phyloP scores from a whole-genome alignment of 495 filamentous ascomycete genomes.

The Penicillium egyptiacum region DNA sequence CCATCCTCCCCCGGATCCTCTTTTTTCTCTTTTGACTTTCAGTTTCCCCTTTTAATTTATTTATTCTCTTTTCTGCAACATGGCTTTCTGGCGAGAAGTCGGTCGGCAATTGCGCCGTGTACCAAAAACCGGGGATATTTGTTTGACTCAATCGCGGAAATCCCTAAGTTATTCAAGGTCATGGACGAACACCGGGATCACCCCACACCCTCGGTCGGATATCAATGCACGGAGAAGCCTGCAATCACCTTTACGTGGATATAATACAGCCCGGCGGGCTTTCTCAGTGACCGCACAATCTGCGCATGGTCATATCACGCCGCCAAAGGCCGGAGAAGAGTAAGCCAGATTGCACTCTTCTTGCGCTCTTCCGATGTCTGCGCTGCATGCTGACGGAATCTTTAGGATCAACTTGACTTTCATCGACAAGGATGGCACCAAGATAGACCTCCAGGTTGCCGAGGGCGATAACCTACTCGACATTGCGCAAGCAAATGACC shows the following conservation, averaged over 20 bases:
- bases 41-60: constrained; percentile 9
- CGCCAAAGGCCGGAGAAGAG: constrained; percentile 94
- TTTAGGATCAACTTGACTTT: constrained; percentile 83
- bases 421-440: constrained; percentile 85
- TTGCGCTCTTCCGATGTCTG: neutral
- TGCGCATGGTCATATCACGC: constrained; percentile 74
- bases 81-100: constrained; percentile 43
- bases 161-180: constrained; percentile 30
- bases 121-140: constrained; percentile 32
- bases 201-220: constrained; percentile 17
- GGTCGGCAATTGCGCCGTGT: constrained; percentile 39
- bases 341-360: constrained; percentile 41
- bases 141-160: constrained; percentile 35
- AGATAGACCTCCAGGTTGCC: constrained; percentile 72
- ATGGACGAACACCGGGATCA: constrained; percentile 23
- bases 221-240: constrained; percentile 9
- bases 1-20: constrained; percentile 19
- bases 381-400: neutral
- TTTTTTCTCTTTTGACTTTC: constrained; percentile 13
- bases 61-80: constrained; percentile 20
- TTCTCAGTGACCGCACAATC: constrained; percentile 65
- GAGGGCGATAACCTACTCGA: constrained; percentile 90
- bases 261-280: constrained; percentile 43
- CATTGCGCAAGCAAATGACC: constrained; percentile 89
- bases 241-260: constrained; percentile 25